Evolutionary conservation across 371 early-diverging fungal genomes (phyloP).

Genomic region (Rhizopus sp.): DNA sequence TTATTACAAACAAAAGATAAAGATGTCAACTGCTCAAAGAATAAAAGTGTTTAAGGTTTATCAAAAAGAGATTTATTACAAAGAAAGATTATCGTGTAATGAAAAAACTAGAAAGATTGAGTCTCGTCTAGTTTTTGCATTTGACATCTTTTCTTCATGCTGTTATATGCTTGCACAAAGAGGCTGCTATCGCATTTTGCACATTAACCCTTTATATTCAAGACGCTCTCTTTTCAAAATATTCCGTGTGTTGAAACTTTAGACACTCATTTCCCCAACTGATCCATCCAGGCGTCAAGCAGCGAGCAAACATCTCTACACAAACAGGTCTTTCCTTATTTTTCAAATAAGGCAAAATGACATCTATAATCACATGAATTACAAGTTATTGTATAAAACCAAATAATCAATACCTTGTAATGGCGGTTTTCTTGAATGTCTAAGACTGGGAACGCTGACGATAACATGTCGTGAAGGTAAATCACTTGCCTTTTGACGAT

Average conservation of each 20-base stretch:
- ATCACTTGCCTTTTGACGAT: conserved; percentile 4
- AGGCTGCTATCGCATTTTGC: no score
- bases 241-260: conserved; percentile 55
- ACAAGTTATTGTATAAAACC: not conserved
- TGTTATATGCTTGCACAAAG: no score
- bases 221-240: conserved; percentile 21
- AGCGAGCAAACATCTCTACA: conserved; percentile 77
- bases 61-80: no score
- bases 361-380: conserved; percentile 17
- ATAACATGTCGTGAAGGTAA: conserved; percentile 30
- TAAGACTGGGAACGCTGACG: conserved; percentile 57
- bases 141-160: no score
- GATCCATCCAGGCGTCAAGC: conserved; percentile 63
- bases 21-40: no score
- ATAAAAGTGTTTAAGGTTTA: no score
- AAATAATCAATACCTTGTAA: conserved; percentile 36
- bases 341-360: conserved; percentile 24
- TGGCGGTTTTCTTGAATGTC: conserved; percentile 75
- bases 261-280: conserved; percentile 82
- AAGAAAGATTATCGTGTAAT: no score
- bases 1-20: no score
- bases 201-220: not conserved
- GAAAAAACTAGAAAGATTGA: no score
- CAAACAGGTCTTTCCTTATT: conserved; percentile 27
- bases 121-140: no score